Evolutionary conservation across 2,329 filamentous ascomycete species (phyloP), one percentile per base, ranked within the genome.

Genomic region (Nemania serpens): DNA sequence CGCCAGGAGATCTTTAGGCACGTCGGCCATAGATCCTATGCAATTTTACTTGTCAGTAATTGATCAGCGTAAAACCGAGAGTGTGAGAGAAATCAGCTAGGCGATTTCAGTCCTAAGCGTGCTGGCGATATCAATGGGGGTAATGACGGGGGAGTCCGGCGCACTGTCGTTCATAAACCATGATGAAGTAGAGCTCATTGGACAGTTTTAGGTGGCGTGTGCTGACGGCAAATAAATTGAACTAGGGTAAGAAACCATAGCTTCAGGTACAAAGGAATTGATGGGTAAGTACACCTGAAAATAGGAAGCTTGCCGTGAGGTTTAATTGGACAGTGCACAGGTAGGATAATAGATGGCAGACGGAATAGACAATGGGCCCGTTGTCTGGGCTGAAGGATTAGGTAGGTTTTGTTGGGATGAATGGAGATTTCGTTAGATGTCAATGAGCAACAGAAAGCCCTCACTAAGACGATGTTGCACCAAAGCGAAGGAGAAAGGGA

Each of bases 11-110:
- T 92, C 88, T 79, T 92, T 90, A 66, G 94, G 93, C 77, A 97
- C 85, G 81, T 97, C 92, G 76, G 89, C 88, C 86, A 95, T 91
- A 66, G 93, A 96, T 75, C 92, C 93, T 96, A 68, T 55, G 37
- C 2, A 37, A 41, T 54, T 12, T 22, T 2, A 1, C 36, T 15
- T 46, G 48, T 66, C 11, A 62, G 53, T 49, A 46, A 37, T 36
- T 41, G 10, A 29, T 12, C 12, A 6, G 5, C 41, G 29, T 29
- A 43, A 36, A 12, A 18, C 25, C 0, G 17, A 18, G 25, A 43
- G 25, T 6, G 33, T 50, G 49, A 43, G 20, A 22, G 56, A 62
- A 15, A 55, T 39, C 45, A 47, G 4, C 41, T 9, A 39, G 37
- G 51, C 5, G 60, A 57, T 55, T 46, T 18, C 45, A n/a, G 18